Evolutionary conservation across 2,329 filamentous ascomycete species (phyloP), one percentile per base, ranked within the genome.

Genomic region (Chaetoscypha palmicola): DNA sequence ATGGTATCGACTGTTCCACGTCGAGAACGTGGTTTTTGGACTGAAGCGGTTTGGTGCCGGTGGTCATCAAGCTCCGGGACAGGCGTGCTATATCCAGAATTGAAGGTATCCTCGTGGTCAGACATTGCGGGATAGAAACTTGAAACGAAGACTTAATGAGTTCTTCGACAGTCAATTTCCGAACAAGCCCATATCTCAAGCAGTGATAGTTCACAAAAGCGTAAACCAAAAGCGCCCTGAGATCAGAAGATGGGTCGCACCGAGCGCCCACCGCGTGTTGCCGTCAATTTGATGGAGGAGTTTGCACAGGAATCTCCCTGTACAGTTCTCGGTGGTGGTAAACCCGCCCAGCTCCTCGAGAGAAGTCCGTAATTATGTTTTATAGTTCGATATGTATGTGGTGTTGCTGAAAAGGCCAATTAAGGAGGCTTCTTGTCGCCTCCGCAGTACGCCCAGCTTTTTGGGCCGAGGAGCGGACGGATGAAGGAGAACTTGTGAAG

Each of bases 361-460:
- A 34, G 30, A 38, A 14, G 24, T 31, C 21, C 39, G 19, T 43
- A 30, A 12, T 41, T 32, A 26, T 46, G 22, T 45, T 37, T 37
- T 43, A 42, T 20, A 31, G 28, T 43, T 38, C 31, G 43, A 50
- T 32, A 50, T 30, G 40, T 22, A 41, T 52, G 32, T 38, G 22
- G 35, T 30, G 24, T 24, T 4, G 28, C 14, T 30, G 5, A 20
- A n/a, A 51, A 39, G 47, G 31, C 74, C 68, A 91, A 71, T 96
- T 97, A 97, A 76, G 91, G 91, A 66, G 92, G 91, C 72, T 94
- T 91, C 75, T 89, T 92, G 76, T 92, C 87, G 74, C 89, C 86
- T 84, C 91, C 90, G 76, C 82, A 82, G 69, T 91, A 91, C 81
- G 94, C 89, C 89, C 89, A 87, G 76, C 82, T 81, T 66, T 82